A percentile compares a stretch with the other conserved stretches of the same genome.
These are phyloP conservation scores for Fusarium torulosum DNA, from an alignment of 2,329 filamentous ascomycete genomes.

Conservation along the genomic window DNA sequence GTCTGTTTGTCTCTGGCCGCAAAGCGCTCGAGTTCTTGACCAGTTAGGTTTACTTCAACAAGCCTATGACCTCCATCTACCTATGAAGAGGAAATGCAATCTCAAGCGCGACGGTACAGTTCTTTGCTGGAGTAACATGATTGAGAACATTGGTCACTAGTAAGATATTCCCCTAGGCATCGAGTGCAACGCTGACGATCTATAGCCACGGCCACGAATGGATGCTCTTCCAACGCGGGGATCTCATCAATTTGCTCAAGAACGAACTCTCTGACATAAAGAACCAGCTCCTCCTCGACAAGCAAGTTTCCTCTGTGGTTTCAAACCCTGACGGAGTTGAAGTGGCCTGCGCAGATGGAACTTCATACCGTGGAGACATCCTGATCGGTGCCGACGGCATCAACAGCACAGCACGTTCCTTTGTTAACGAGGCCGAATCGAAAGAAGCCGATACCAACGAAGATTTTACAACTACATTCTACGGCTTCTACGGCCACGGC, in stretches of 20 bases:
- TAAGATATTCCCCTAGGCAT: neutral
- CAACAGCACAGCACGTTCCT: slow-evolving; percentile 25
- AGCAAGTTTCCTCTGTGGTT: slow-evolving; percentile 20
- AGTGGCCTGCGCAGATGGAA: slow-evolving; percentile 35
- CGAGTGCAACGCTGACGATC: neutral
- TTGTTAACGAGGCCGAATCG: neutral
- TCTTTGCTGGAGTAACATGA: slow-evolving; percentile 32
- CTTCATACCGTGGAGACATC: slow-evolving; percentile 21
- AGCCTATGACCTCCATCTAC: neutral
- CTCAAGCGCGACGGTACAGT: slow-evolving; percentile 19
- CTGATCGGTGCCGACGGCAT: slow-evolving; percentile 39
- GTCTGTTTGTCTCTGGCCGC: slow-evolving; percentile 30
- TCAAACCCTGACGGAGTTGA: slow-evolving; percentile 4
- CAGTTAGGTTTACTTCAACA: slow-evolving; percentile 27
- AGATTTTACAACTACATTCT: slow-evolving; percentile 24
- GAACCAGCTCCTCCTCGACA: slow-evolving; percentile 18
- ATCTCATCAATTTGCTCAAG: slow-evolving; percentile 31
- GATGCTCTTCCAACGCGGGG: slow-evolving; percentile 36
- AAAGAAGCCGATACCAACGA: neutral
- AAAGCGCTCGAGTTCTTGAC: slow-evolving; percentile 18
- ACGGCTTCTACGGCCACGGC: slow-evolving; percentile 29
- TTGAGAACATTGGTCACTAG: slow-evolving; percentile 27
- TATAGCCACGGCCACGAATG: slow-evolving; percentile 28
- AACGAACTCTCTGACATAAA: slow-evolving; percentile 12
- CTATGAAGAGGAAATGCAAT: slow-evolving; percentile 31